Evolutionary conservation across 371 early-diverging fungal genomes (phyloP), one percentile per base, ranked within the genome.

Genomic region (Circinella minor): DNA sequence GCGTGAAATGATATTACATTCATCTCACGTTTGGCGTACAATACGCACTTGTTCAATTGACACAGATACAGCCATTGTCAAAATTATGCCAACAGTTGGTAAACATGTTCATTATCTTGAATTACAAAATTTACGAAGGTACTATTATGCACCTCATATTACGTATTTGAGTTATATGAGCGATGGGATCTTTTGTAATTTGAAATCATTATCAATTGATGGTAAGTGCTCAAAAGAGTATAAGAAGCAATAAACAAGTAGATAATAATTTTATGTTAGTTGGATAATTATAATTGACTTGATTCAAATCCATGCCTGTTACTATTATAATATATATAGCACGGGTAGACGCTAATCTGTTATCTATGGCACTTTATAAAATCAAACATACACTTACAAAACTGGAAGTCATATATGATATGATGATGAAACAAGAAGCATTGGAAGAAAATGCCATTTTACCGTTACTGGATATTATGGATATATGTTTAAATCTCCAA

Each of bases 381-480:
- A 39, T 46, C 1, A 61, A 61, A 39, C 37, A n/a, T 39, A 61
- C 62, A 34, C 38, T 46, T 37, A 61, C 34, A 14, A 61, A 61
- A 61, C 39, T 61, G 20, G 57, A 57, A 34, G 14, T 57, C 14
- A 34, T 34, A 8, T 57, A 57, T 27, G 57, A 57, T 14, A 57
- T 57, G 57, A 6, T 57, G 57, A 9, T 57, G 14, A 57, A 27
- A 34, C 27, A 57, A 34, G 57, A 57, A 34, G 57, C 57, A 27
- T 7, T 7, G 6, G 34, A 57, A n/a, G 57, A 57, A 34, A 57
- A 57, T 57, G 36, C 57, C 34, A 57, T 57, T 57, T 57, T 57
- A 6, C 57, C 57, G 34, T 34, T 57, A 34, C 20, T 14, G 27
- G 34, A 34, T 7, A 34, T 57, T n/a, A 18, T 57, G 57, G 57